phyloP scores from a whole-genome alignment of 495 filamentous ascomycete species.

The Penicillium cinerascens region DNA sequence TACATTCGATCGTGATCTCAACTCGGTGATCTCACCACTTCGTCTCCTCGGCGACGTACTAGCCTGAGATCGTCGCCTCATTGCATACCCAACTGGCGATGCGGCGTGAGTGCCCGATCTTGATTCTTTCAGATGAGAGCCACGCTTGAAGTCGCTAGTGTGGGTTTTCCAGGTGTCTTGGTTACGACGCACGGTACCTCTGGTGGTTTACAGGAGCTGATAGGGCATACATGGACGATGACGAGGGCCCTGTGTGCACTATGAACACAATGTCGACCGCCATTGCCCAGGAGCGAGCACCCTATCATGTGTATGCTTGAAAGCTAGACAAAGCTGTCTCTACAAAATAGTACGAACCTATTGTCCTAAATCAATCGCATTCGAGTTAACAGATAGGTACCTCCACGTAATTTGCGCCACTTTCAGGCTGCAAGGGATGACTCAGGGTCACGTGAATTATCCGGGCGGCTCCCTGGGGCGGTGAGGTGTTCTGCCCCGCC shows the following conservation, averaged over 20 bases:
- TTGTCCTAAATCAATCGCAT: neutral
- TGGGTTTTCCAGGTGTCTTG: neutral
- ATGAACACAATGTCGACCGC: neutral
- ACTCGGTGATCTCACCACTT: constrained; percentile 15
- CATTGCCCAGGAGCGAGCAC: neutral
- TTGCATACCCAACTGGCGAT: constrained; percentile 26
- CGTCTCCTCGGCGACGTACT: constrained; percentile 23
- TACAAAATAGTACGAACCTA: no score
- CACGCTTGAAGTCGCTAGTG: neutral
- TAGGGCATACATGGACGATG: neutral
- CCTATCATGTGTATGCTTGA: neutral
- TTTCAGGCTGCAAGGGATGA: neutral
- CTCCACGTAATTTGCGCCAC: no score
- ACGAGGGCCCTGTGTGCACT: neutral
- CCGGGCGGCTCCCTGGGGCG: neutral
- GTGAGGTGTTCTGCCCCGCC: constrained; percentile 3
- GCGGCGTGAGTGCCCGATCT: constrained; percentile 12
- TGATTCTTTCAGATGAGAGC: neutral
- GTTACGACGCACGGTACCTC: neutral
- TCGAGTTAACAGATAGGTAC: no score
- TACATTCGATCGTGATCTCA: neutral
- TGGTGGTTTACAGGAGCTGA: neutral
- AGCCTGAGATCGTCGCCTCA: constrained; percentile 19
- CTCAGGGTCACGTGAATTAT: neutral
- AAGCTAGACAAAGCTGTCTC: neutral